phyloP scores from a whole-genome alignment of 1,284 basidiomycete genomes.

The Spongiforma sp. region DNA sequence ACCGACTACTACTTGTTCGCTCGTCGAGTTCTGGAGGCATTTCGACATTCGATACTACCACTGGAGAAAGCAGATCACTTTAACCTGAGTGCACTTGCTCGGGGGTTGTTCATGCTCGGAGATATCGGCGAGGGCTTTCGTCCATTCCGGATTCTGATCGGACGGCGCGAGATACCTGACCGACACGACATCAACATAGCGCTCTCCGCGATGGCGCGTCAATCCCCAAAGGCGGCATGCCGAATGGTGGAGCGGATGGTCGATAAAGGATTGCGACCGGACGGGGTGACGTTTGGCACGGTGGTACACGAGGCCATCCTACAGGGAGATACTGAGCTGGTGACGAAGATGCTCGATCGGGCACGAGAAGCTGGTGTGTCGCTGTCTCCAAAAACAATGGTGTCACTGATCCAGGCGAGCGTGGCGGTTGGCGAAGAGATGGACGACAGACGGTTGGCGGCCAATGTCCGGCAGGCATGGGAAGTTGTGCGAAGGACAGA shows the following conservation, averaged over 20 bases:
- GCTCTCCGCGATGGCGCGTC: constrained; percentile 56
- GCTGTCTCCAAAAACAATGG: constrained; percentile 54
- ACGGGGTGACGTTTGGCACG: constrained; percentile 60
- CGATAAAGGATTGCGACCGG: constrained; percentile 50
- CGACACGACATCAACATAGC: constrained; percentile 66
- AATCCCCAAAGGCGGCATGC: constrained; percentile 51
- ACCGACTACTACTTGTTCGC: constrained; percentile 44
- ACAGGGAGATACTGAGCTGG: constrained; percentile 50
- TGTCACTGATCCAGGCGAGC: constrained; percentile 51
- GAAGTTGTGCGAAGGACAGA: constrained; percentile 47
- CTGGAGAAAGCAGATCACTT: constrained; percentile 53
- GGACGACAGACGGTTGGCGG: constrained; percentile 30
- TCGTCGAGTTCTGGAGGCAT: constrained; percentile 51
- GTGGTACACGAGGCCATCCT: constrained; percentile 60
- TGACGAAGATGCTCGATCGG: constrained; percentile 46
- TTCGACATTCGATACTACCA: constrained; percentile 47
- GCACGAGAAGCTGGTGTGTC: constrained; percentile 42
- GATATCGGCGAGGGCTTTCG: constrained; percentile 50
- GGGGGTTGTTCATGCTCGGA: constrained; percentile 65
- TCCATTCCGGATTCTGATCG: constrained; percentile 51
- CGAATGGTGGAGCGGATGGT: constrained; percentile 55
- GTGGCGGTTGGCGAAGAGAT: constrained; percentile 36
- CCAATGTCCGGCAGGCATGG: constrained; percentile 49
- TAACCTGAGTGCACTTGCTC: constrained; percentile 62
- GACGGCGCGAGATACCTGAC: constrained; percentile 60